Evolutionary conservation across 2,329 filamentous ascomycete genomes (phyloP).

Genomic region (Emmonsiellopsis sp.): DNA sequence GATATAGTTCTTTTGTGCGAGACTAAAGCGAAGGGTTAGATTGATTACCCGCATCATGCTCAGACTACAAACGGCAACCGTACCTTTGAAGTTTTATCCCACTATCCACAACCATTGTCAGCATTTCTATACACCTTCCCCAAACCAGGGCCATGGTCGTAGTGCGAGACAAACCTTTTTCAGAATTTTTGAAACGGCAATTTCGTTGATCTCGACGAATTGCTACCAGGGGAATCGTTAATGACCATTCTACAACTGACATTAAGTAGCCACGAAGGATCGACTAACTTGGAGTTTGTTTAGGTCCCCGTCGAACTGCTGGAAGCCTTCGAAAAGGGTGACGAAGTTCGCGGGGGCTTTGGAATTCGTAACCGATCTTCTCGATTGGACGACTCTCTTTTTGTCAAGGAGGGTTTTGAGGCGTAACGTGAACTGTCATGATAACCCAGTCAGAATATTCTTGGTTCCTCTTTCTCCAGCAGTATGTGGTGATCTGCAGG

Average conservation of each 20-base stretch:
- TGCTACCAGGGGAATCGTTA: constrained; percentile 46
- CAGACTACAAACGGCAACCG: constrained; percentile 12
- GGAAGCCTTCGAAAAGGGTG: constrained; percentile 89
- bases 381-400: constrained; percentile 80
- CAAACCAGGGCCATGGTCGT: background rate
- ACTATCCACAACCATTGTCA: constrained; percentile 41
- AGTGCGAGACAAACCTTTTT: constrained; percentile 60
- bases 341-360: constrained; percentile 89
- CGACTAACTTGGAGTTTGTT: constrained; percentile 70
- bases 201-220: constrained; percentile 97
- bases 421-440: constrained; percentile 71
- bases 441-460: background rate
- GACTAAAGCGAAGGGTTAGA: constrained; percentile 46
- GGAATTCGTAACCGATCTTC: constrained; percentile 63
- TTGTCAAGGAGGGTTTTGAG: constrained; percentile 89
- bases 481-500: too few species aligned
- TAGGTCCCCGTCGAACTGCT: constrained; percentile 91
- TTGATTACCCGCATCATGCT: constrained; percentile 10
- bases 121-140: background rate
- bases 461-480: too few species aligned
- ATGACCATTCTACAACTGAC: background rate
- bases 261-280: background rate
- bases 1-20: constrained; percentile 93
- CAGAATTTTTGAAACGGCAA: constrained; percentile 93
- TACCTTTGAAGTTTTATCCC: constrained; percentile 97